These are phyloP conservation scores for Mucor piriformis DNA, from an alignment of 371 early-diverging fungal genomes.

Conservation along the genomic window DNA sequence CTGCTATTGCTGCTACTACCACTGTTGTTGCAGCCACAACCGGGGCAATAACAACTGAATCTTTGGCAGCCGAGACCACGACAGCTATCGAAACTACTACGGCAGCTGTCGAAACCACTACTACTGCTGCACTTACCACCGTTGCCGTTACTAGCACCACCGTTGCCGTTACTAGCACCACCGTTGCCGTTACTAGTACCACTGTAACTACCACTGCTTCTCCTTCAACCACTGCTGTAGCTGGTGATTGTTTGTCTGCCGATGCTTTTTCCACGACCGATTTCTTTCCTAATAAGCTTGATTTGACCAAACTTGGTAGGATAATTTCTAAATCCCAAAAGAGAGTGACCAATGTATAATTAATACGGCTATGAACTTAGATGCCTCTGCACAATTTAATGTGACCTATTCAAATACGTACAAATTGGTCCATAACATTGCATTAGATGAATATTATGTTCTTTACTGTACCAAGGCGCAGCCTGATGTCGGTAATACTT, in stretches of 20 bases:
- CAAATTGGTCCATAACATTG: conserved; percentile 31
- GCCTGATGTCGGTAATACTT: conserved; percentile 23
- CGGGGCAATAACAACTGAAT: not conserved
- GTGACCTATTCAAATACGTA: conserved; percentile 32
- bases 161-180: conserved; percentile 2
- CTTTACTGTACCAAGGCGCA: conserved; percentile 29
- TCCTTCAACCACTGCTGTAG: not conserved
- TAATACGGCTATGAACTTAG: no score
- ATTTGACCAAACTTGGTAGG: conserved; percentile 15
- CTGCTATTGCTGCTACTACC: not conserved
- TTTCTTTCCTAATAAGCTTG: conserved; percentile 24
- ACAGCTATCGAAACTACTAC: not conserved
- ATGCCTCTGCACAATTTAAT: conserved; percentile 22
- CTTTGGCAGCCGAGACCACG: not conserved
- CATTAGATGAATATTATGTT: conserved; percentile 30
- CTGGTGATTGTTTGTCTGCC: conserved; percentile 22
- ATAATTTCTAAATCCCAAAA: not conserved
- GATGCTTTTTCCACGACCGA: conserved; percentile 23
- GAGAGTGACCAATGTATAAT: no score
- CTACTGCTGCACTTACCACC: conserved; percentile 1
- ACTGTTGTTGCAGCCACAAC: conserved; percentile 5
- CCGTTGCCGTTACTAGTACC: conserved; percentile 2
- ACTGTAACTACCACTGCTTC: conserved; percentile 2
- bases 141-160: conserved; percentile 4
- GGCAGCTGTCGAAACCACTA: not conserved